Base-by-base conservation (phyloP, 2,329 filamentous ascomycete genomes). In the Furcasterigmium sp. region DNA sequence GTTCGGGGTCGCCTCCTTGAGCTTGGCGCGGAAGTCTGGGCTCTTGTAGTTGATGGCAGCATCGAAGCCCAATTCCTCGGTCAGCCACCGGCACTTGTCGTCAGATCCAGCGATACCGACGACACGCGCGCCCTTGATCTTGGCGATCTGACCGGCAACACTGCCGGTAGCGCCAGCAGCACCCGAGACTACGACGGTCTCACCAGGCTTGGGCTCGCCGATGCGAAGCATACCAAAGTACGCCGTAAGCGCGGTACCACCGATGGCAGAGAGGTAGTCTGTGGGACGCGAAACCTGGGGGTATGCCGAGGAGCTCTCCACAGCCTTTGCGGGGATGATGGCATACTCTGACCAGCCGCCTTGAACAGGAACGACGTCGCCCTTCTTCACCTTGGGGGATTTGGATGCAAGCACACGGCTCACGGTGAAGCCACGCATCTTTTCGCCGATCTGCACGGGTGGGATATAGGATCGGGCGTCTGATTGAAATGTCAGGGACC, bases 81-180 rank as follows among this genome's bases (percentile, higher is more conserved):
- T 74, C 48, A 90, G 60, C 73, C 83, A 87, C 39, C 68, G 62
- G 52, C 79, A 85, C 66, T 88, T 88, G 29, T 84, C 79, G 28
- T 79, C 73, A 42, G 72, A 75, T 1, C 84, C 84, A 1, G 82
- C 82, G 48, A 87, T 70, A 7, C 84, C 84, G 18, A 85, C 61
- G 11, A 87, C 78, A 3, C 71, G 53, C 38, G 66, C 65, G 11
- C 84, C 86, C 61, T 81, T 80, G 42, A 88, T 65, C 69, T 87
- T 89, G 15, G 85, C 84, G 51, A 91, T 87, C 64, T 91, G 87
- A 1, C 84, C 85, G 0, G 80, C 86, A 2, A 91, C 78, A 55
- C 77, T 84, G 2, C 87, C 87, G 0, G 87, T 91, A 0, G 86
- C 87, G 3, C 87, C 87, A 0, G 87, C 87, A 2, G 87, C 87